Base-by-base conservation (phyloP, 768 basidiomycete genomes). In the Erythrobasidium yunnanense region DNA sequence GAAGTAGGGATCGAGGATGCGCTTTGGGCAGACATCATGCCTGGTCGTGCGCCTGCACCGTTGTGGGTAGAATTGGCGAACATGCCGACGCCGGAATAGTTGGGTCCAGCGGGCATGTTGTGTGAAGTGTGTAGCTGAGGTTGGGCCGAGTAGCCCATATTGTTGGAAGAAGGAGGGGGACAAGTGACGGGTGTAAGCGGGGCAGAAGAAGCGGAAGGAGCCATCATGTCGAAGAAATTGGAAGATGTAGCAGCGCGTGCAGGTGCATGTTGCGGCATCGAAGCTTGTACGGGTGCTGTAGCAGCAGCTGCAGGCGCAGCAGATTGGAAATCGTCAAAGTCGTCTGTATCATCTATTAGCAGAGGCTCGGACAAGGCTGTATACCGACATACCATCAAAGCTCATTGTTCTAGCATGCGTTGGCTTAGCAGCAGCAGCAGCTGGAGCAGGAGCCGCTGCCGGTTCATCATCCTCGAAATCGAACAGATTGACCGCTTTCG, bases 401-500 rank as follows among this genome's bases (percentile, higher is more conserved):
- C 25, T 47, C 7, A 51, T n/a, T n/a, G 30, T 51, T 71, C 30
- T 72, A 23, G 47, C 66, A 15, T 54, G 57, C 13, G 66, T 35
- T 6, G n/a, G 56, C 55, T 11, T 17, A 7, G 60, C 66, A 45
- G 65, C 18, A 63, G 71, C 71, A 22, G 76, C 66, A 3, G 75
- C 74, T 38, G 78, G 66, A 0, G 79, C 69, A 23, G 78, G 62
- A 29, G 71, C 60, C 27, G 77, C 70, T 25, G 79, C 71, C 23
- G 77, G 66, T 47, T 80, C 84, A 68, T 88, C 84, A 71, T 88
- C 87, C 60, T 79, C 83, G 57, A 92, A 84, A 69, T 85, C 88
- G 52, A 96, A 82, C 11, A 95, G 79, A 75, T 93, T 85, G 35
- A 85, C 82, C 66, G 80, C 81, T 62, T 81, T 82, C 13, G 73